A percentile compares a stretch with the other conserved stretches of the same genome.
Conservation (phyloP, 2,329 filamentous ascomycete genomes). For the Aspergillaceae sp. region DNA sequence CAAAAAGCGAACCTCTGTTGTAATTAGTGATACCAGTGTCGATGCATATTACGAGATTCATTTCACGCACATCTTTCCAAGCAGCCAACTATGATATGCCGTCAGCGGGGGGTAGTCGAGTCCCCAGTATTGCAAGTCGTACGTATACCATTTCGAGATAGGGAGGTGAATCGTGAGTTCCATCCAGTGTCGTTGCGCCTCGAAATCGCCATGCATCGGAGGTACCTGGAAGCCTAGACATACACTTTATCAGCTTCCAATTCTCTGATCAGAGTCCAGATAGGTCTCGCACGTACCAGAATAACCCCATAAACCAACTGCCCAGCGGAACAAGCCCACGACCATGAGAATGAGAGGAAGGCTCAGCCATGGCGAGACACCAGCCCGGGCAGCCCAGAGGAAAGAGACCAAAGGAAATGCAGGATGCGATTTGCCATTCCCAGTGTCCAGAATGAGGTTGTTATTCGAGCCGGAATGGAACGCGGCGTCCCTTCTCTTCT, state of each 20-base stretch:
- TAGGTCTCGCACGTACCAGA: conserved; percentile 53
- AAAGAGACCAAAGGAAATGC: conserved; percentile 90
- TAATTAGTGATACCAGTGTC: conserved; percentile 9
- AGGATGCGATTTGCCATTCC: conserved; percentile 47
- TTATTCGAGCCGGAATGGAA: conserved; percentile 31
- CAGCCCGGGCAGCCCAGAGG: conserved; percentile 77
- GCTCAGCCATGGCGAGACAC: conserved; percentile 83
- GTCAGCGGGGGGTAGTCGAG: conserved; percentile 96
- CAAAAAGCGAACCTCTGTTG: conserved; percentile 59
- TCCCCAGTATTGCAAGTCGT: conserved; percentile 95
- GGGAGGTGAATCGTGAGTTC: conserved; percentile 85
- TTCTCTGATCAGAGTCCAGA: background rate
- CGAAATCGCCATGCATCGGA: conserved; percentile 93
- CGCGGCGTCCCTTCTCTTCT: conserved; percentile 34
- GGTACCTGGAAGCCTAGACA: conserved; percentile 62
- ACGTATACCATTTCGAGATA: conserved; percentile 93
- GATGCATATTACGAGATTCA: conserved; percentile 2
- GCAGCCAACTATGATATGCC: conserved; percentile 95
- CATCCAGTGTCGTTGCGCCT: conserved; percentile 98
- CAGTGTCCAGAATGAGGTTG: conserved; percentile 36
- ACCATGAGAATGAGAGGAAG: conserved; percentile 81
- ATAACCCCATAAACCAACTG: conserved; percentile 86
- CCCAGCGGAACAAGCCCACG: conserved; percentile 88
- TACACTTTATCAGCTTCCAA: background rate
- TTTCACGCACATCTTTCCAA: conserved; percentile 64